phyloP scores from a whole-genome alignment of 441 rosid species.

The Populus hybrid region DNA sequence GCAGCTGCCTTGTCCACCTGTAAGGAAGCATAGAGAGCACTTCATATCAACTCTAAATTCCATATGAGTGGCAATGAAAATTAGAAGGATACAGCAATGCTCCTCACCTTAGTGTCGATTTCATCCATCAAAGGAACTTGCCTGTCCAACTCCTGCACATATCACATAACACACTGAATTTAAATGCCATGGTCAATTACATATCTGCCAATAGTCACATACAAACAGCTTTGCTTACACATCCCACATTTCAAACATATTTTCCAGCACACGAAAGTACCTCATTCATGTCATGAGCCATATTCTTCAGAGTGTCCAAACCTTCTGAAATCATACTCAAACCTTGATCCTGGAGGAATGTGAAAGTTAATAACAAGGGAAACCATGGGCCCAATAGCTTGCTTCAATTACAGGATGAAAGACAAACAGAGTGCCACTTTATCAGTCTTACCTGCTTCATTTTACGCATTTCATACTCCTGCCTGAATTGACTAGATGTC shows the following conservation, averaged over 20 bases:
- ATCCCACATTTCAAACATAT: background rate
- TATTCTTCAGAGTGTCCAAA: conserved; percentile 84
- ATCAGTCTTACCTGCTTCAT: conserved; percentile 63
- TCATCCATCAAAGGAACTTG: conserved; percentile 98
- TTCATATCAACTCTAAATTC: conserved; percentile 7
- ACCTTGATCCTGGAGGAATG: conserved; percentile 75
- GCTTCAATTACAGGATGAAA: background rate
- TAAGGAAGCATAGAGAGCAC: conserved; percentile 12
- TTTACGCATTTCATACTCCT: conserved; percentile 92
- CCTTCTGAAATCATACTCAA: conserved; percentile 88
- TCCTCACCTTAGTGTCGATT: conserved; percentile 77
- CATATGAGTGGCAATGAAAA: conserved; percentile 6
- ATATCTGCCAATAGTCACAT: conserved; percentile 9
- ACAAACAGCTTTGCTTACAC: background rate
- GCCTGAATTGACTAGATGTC: conserved; percentile 68
- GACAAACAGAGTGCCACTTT: conserved; percentile 14
- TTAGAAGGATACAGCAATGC: conserved; percentile 9
- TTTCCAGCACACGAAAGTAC: conserved; percentile 21
- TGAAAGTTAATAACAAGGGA: conserved; percentile 7
- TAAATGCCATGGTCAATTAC: background rate
- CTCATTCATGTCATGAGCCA: conserved; percentile 97
- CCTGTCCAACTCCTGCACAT: conserved; percentile 76
- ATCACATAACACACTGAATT: conserved; percentile 19
- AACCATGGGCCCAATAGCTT: background rate
- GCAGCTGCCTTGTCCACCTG: conserved; percentile 94